Conservation (phyloP, 176 grass and related monocot genomes). For the Carex cristatella region DNA sequence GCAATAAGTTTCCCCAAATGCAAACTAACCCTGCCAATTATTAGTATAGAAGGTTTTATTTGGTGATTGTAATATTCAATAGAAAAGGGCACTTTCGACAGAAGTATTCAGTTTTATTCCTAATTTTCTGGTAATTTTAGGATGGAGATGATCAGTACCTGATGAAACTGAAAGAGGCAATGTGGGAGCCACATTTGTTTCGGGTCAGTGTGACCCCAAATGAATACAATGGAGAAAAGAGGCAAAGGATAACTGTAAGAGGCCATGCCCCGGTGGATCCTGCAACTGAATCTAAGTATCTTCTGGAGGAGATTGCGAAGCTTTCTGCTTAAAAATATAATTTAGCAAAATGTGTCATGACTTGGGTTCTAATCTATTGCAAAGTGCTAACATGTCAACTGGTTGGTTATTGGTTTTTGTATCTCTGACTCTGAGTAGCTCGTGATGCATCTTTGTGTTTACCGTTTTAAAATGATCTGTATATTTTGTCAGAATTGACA, state of each 20-base stretch:
- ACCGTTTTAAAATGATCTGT: background rate
- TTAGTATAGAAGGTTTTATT: background rate
- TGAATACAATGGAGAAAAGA: constrained; percentile 82
- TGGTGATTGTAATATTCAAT: background rate
- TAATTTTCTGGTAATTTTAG: constrained; percentile 25
- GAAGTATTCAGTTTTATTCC: background rate
- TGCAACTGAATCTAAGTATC: constrained; percentile 60
- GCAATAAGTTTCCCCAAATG: background rate
- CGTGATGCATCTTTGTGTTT: background rate
- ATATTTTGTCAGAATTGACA: background rate
- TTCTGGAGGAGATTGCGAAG: constrained; percentile 77
- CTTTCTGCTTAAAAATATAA: constrained; percentile 30
- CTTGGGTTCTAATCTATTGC: background rate
- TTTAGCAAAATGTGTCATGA: background rate
- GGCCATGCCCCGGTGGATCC: constrained; percentile 47
- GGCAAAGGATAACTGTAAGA: constrained; percentile 80
- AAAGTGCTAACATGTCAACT: background rate
- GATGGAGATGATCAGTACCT: constrained; percentile 73
- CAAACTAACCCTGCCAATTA: background rate
- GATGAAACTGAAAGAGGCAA: constrained; percentile 81
- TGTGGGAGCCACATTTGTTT: constrained; percentile 76
- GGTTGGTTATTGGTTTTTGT: background rate
- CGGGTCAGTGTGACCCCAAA: constrained; percentile 50
- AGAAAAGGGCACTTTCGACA: background rate
- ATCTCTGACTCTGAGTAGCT: background rate